These are phyloP conservation scores for Ogataea neopini DNA, from an alignment of 805 yeast genomes.

Conservation along the genomic window DNA sequence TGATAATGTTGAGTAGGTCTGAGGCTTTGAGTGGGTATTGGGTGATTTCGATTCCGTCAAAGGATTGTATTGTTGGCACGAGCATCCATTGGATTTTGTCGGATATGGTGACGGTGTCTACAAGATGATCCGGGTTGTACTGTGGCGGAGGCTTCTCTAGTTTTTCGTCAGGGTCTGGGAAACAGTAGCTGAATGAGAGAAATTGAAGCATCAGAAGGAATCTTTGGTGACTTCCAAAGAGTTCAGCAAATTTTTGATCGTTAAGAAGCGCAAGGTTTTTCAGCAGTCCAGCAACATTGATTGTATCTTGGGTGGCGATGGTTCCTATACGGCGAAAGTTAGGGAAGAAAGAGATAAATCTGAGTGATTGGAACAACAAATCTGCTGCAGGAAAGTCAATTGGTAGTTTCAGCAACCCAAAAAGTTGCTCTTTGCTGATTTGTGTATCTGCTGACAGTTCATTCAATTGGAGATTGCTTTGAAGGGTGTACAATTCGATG, in stretches of 20 bases:
- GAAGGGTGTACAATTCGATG: conserved; percentile 28
- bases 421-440: conserved; percentile 32
- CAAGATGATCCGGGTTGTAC: conserved; percentile 7
- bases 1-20: conserved; percentile 44
- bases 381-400: conserved; percentile 33
- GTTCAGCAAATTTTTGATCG: conserved; percentile 42
- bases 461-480: conserved; percentile 22
- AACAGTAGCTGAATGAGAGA: conserved; percentile 37
- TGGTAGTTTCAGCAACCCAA: conserved; percentile 37
- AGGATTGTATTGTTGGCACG: conserved; percentile 40
- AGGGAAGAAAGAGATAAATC: conserved; percentile 37
- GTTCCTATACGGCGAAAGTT: conserved; percentile 13
- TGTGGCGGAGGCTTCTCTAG: conserved; percentile 10
- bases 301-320: conserved; percentile 22
- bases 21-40: conserved; percentile 40
- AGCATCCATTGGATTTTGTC: conserved; percentile 33
- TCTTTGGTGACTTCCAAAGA: conserved; percentile 29
- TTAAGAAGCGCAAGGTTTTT: conserved; percentile 47
- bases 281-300: conserved; percentile 42
- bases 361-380: conserved; percentile 42
- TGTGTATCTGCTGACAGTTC: conserved; percentile 26
- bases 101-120: conserved; percentile 26
- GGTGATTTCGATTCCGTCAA: conserved; percentile 46
- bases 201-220: conserved; percentile 49
- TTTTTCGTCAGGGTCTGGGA: conserved; percentile 15